phyloP scores from a whole-genome alignment of 2,329 filamentous ascomycete genomes.

The Penicillium corylophilum region DNA sequence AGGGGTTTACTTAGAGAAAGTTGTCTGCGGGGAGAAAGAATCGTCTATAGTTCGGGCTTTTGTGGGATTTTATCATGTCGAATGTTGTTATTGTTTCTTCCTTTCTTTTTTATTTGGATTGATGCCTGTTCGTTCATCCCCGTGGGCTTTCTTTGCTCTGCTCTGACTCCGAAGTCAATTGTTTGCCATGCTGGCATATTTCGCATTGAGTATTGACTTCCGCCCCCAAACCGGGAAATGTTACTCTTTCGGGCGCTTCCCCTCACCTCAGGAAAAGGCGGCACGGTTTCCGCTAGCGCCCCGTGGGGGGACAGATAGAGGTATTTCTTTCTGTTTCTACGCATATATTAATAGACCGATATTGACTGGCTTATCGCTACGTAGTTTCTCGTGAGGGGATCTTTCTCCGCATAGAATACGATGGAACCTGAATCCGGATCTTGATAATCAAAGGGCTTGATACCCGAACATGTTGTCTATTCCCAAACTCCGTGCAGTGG shows the following conservation, averaged over 20 bases:
- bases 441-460: neutral
- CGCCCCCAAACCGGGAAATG: slow-evolving; percentile 1
- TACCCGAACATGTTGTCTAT: slow-evolving; percentile 3
- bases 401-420: neutral
- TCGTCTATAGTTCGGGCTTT: neutral
- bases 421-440: neutral
- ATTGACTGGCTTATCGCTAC: neutral
- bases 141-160: neutral
- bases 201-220: neutral
- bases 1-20: neutral
- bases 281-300: neutral
- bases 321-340: slow-evolving; percentile 3
- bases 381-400: neutral
- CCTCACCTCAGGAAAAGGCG: neutral
- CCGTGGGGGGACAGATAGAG: neutral
- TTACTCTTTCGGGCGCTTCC: slow-evolving; percentile 8
- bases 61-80: slow-evolving; percentile 1
- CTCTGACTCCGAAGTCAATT: neutral
- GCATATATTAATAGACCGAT: slow-evolving; percentile 11
- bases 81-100: neutral
- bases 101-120: neutral
- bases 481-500: neutral
- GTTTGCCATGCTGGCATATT: neutral
- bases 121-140: neutral
- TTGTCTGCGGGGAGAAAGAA: neutral